Evolutionary conservation across 768 basidiomycete species (phyloP).

Genomic region (Rhodotorula sphaerocarpa): DNA sequence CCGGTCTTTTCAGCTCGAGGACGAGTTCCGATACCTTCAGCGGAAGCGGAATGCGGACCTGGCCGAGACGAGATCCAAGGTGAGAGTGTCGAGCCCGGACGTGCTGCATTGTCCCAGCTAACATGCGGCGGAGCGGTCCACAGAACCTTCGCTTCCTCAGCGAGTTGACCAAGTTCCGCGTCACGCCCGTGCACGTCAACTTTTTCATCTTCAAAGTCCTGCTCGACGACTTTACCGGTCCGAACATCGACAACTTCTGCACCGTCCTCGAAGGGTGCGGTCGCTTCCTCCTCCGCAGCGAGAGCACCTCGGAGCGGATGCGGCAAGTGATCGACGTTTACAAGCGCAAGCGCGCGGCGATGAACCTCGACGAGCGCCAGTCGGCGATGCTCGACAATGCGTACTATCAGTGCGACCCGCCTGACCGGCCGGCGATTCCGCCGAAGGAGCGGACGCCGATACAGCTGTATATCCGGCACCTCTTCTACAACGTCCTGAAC

Average conservation of each 20-base stretch:
- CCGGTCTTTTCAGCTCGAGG: slow-evolving; percentile 61
- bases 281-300: slow-evolving; percentile 74
- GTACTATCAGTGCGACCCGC: slow-evolving; percentile 97
- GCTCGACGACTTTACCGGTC: slow-evolving; percentile 84
- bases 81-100: slow-evolving; percentile 39
- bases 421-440: slow-evolving; percentile 76
- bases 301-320: slow-evolving; percentile 79
- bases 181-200: slow-evolving; percentile 83
- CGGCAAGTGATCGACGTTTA: slow-evolving; percentile 64
- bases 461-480: slow-evolving; percentile 87
- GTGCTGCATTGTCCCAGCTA: background rate
- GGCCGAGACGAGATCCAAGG: slow-evolving; percentile 75
- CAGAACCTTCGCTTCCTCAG: slow-evolving; percentile 83
- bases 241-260: slow-evolving; percentile 87
- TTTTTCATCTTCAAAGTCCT: slow-evolving; percentile 95
- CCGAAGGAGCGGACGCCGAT: slow-evolving; percentile 76
- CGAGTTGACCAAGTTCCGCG: slow-evolving; percentile 88
- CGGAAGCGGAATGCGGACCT: slow-evolving; percentile 88
- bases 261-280: slow-evolving; percentile 88
- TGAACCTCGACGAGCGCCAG: slow-evolving; percentile 87
- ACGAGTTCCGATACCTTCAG: slow-evolving; percentile 92
- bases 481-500: slow-evolving; percentile 85
- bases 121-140: background rate
- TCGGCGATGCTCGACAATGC: slow-evolving; percentile 88
- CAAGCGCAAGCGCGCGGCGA: slow-evolving; percentile 85